Percentiles rank a stretch among this genome's conserved stretches.
phyloP scores from a whole-genome alignment of 164 flowering plant genomes.

The Kingdonia uniflora region DNA sequence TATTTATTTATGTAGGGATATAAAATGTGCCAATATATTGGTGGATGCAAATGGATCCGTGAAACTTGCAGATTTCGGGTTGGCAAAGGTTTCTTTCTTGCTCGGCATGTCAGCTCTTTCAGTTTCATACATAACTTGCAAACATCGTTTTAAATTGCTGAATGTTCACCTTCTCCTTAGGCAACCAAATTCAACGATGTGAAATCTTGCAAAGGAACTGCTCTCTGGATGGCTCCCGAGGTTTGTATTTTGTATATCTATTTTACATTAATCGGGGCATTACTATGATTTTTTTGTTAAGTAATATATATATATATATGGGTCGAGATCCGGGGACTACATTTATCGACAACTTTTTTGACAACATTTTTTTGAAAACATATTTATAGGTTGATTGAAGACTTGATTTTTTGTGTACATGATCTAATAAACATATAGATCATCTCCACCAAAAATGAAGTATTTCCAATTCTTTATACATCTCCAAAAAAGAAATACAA shows the following conservation, averaged over 20 bases:
- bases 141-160: slow-evolving; percentile 1
- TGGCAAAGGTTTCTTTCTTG: slow-evolving; percentile 68
- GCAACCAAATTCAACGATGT: slow-evolving; percentile 71
- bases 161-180: slow-evolving; percentile 29
- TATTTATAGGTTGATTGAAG: too few species aligned
- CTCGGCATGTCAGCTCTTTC: neutral
- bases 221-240: slow-evolving; percentile 99
- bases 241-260: slow-evolving; percentile 26
- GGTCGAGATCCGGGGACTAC: too few species aligned
- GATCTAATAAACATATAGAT: too few species aligned
- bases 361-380: too few species aligned
- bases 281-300: too few species aligned
- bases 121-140: slow-evolving; percentile 1
- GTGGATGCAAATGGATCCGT: slow-evolving; percentile 78
- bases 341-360: too few species aligned
- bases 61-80: slow-evolving; percentile 97
- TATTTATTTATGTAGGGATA: slow-evolving; percentile 44
- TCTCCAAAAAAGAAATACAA: too few species aligned
- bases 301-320: too few species aligned
- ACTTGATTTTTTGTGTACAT: too few species aligned
- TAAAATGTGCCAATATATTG: slow-evolving; percentile 95
- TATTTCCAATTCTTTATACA: too few species aligned
- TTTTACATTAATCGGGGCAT: too few species aligned
- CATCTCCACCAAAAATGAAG: too few species aligned
- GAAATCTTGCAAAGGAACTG: slow-evolving; percentile 88